Evolutionary conservation across 2,329 filamentous ascomycete species (phyloP), one percentile per base, ranked within the genome.

Genomic region (Claviceps sp.): DNA sequence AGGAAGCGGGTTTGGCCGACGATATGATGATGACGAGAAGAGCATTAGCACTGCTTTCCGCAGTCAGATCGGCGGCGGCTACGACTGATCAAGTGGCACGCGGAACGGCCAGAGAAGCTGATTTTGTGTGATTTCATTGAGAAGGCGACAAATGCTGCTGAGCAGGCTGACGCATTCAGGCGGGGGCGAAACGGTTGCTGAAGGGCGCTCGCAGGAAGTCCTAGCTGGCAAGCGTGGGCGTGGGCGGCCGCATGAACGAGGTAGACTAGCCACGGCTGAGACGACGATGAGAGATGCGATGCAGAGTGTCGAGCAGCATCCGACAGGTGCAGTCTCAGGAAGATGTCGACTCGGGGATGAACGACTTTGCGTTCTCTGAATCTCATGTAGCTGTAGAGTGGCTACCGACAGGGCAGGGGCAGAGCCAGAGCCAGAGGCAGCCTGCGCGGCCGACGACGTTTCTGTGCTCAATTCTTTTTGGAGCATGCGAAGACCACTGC

Each of bases 31-130:
- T 59, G 93, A 97, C 65, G 88, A 93, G 62, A 88, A 93, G 70
- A 97, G 91, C 69, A 82, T 97, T 62, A 95, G 88, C 63, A 97
- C 93, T 50, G 90, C 90, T 48, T 98, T 97, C 71, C 90, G 91
- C 55, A 96, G 89, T 72, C 93, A 97, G 69, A 82, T 96, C 59
- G 89, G 88, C 56, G 73, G 76, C 20, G 74, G 75, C 54, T 77
- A 76, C 58, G 75, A 77, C 63, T 77, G 74, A 77, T 63, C 76
- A 74, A 77, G 63, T 50, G 56, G 30, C 30, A 59, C 50, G 30
- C 7, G 37, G 16, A 2, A 37, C n/a, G 41, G 5, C 26, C 20
- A 37, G 49, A 51, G 49, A 51, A 41, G 41, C 41, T 47, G 45
- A 40, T 46, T 48, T 18, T 7, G 14, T 47, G 20, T 44, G 24